A percentile compares a stretch with the other conserved stretches of the same genome.
Evolutionary conservation across 1,284 basidiomycete species (phyloP).

Genomic region (Athelia sp.): DNA sequence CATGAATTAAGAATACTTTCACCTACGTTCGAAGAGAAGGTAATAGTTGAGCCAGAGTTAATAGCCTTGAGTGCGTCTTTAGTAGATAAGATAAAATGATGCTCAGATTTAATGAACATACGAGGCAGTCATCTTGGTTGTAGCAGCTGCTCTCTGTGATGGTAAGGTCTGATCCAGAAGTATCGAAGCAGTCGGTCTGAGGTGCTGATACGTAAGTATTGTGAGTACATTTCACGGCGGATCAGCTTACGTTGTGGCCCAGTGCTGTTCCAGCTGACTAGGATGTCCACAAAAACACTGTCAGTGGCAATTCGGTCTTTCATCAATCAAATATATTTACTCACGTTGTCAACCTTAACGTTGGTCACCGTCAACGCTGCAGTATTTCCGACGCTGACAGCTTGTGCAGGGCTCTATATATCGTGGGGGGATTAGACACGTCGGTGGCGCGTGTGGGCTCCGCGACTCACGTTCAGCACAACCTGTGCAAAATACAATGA

Average conservation of each 20-base stretch:
- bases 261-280: neutral
- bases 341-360: conserved; percentile 1
- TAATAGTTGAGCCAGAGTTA: neutral
- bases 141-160: neutral
- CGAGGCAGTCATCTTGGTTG: conserved; percentile 2
- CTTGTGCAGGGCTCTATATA: conserved; percentile 1
- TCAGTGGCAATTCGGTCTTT: too few relatives aligned
- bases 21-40: neutral
- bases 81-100: neutral
- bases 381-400: conserved; percentile 2
- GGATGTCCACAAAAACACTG: neutral
- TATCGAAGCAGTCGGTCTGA: conserved; percentile 2
- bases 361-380: neutral
- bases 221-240: neutral
- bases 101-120: neutral
- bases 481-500: neutral
- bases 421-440: neutral
- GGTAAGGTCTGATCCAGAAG: conserved; percentile 1
- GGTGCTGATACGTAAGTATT: neutral
- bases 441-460: neutral
- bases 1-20: neutral
- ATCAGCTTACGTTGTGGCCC: neutral
- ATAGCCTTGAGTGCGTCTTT: neutral
- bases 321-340: neutral
- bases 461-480: conserved; percentile 1